Base-by-base conservation (phyloP, 108 stramenopile species). In the Licmophora abbreviata region DNA sequence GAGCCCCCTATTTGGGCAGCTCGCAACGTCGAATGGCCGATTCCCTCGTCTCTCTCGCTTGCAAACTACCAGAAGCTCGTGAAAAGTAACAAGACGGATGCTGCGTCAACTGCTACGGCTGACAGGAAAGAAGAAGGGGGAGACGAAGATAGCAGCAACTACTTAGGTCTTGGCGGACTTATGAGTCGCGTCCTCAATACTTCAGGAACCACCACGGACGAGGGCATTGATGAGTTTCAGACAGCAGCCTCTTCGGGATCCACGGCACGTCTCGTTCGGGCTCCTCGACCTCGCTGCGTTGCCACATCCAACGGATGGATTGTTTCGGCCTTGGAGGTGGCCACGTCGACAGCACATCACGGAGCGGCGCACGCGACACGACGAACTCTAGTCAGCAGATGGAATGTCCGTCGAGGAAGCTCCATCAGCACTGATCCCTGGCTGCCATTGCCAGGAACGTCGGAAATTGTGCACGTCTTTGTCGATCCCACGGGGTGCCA, bases 401-500 rank as follows among this genome's bases (percentile, higher is more conserved):
- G 71, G 71, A 73, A 73, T 59, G 71, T 73, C 11, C 55, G 71
- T 1, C 41, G 71, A 4, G 66, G 61, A 22, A 64, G 48, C 6
- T 51, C 71, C 18, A 46, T 29, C 23, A 14, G 12, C 21, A n/a
- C n/a, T n/a, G n/a, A n/a, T n/a, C n/a, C n/a, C n/a, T n/a, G n/a
- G n/a, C 18, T 34, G 17, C 48, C 14, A 17, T 36, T 14, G n/a
- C 32, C 32, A 20, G 59, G 63, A 20, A 61, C 48, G n/a, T 75
- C 78, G 14, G 57, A 70, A 14, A 78, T 90, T 38, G 49, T 38
- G 24, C 83, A 81, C 37, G 76, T 73, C 37, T 83, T 90, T 56
- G 73, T 80, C 10, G 88, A 90, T 71, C 88, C 88, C 0, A 90
- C 88, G 32, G 88, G 83, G 27, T 71, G 74, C 58, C 88, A 90